Percentiles rank a stretch among this genome's conserved stretches.
phyloP scores from a whole-genome alignment of 2,329 filamentous ascomycete genomes.

The Colletotrichum lini region DNA sequence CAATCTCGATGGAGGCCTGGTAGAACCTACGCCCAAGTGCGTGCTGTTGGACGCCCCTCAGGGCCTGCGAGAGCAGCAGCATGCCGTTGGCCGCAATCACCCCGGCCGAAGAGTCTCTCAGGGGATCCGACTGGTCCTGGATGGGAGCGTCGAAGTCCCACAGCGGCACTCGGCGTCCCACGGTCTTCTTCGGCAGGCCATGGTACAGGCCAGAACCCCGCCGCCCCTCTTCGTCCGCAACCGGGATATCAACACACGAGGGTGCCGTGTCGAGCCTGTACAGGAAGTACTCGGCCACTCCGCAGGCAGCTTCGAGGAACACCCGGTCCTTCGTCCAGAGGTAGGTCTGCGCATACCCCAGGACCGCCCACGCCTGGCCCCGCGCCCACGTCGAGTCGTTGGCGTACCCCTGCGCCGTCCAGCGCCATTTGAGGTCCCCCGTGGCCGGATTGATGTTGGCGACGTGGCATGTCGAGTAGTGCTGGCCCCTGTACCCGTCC shows the following conservation, averaged over 20 bases:
- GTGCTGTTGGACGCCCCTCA: conserved; percentile 44
- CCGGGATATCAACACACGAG: conserved; percentile 48
- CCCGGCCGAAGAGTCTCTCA: conserved; percentile 56
- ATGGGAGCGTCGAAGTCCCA: conserved; percentile 66
- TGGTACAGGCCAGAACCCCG: too few species aligned
- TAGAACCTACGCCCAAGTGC: conserved; percentile 46
- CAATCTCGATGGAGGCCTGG: conserved; percentile 48
- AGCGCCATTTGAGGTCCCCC: conserved; percentile 58
- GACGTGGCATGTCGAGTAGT: conserved; percentile 61
- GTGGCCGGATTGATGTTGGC: conserved; percentile 62
- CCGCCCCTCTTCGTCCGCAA: conserved; percentile 27
- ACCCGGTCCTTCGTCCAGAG: conserved; percentile 60
- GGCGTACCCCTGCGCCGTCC: conserved; percentile 64
- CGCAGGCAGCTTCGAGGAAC: conserved; percentile 61
- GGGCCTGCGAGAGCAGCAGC: conserved; percentile 54
- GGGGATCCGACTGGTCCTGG: conserved; percentile 45
- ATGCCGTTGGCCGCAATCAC: conserved; percentile 59
- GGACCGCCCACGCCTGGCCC: conserved; percentile 66
- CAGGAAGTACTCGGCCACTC: conserved; percentile 66
- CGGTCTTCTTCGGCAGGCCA: not conserved
- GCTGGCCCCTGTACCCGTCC: conserved; percentile 47
- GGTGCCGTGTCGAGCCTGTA: conserved; percentile 54
- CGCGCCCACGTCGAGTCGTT: conserved; percentile 65
- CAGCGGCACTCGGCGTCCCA: conserved; percentile 48
- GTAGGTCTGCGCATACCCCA: conserved; percentile 66